Evolutionary conservation across 2,329 filamentous ascomycete species (phyloP).

Genomic region (Coniochaeta pulveracea): DNA sequence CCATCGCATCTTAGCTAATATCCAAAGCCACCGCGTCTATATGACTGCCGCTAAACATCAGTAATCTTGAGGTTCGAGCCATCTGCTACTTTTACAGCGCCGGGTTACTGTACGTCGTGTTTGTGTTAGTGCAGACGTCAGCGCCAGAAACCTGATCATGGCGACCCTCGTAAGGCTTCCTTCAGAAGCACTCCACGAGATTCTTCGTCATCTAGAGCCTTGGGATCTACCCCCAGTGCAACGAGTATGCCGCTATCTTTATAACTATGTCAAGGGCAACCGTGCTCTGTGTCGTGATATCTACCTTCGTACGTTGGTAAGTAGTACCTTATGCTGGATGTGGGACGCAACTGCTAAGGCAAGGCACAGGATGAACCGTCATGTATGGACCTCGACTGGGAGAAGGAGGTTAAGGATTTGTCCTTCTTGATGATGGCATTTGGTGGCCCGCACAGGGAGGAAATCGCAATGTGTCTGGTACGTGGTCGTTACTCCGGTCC

Average conservation of each 20-base stretch:
- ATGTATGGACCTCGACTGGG: conserved; percentile 14
- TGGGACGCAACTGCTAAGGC: neutral
- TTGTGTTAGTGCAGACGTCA: too few relatives aligned
- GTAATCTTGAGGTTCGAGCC: too few relatives aligned
- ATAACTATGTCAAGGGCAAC: conserved; percentile 45
- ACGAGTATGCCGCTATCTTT: conserved; percentile 38
- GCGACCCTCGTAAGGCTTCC: too few relatives aligned
- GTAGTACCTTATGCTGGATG: conserved; percentile 9
- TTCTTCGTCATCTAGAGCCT: conserved; percentile 45
- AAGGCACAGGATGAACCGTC: conserved; percentile 24
- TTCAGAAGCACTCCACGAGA: conserved; percentile 51
- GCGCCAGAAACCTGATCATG: too few relatives aligned
- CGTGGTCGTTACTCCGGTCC: neutral
- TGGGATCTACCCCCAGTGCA: conserved; percentile 42
- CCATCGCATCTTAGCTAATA: too few relatives aligned
- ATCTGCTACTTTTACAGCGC: too few relatives aligned
- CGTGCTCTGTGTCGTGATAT: conserved; percentile 47
- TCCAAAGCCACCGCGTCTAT: too few relatives aligned
- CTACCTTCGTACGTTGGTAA: conserved; percentile 46
- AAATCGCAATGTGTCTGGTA: neutral
- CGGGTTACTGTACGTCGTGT: too few relatives aligned
- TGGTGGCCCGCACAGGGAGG: neutral
- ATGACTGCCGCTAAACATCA: too few relatives aligned
- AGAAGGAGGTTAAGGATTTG: conserved; percentile 23
- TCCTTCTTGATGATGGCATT: neutral